Percentiles rank a stretch among this genome's conserved stretches.
These are phyloP conservation scores for Circinella umbellata DNA, from an alignment of 371 early-diverging fungal species.

Conservation along the genomic window DNA sequence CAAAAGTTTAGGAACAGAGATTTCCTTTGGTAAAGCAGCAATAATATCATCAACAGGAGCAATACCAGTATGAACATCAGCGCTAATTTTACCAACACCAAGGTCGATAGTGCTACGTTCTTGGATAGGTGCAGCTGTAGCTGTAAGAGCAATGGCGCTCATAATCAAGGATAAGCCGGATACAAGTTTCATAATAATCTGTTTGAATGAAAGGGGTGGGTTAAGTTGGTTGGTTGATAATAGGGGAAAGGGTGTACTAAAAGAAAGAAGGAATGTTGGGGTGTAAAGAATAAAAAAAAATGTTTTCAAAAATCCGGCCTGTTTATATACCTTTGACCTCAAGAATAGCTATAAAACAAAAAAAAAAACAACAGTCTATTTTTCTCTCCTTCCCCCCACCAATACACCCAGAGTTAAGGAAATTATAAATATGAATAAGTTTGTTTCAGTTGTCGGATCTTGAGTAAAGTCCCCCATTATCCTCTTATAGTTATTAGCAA, in stretches of 20 bases:
- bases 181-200: slow-evolving; percentile 9
- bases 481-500: not conserved
- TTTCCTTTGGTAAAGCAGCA: slow-evolving; percentile 10
- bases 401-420: too few relatives aligned
- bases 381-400: too few relatives aligned
- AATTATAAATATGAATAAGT: too few relatives aligned
- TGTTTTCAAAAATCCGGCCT: too few relatives aligned
- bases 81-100: slow-evolving; percentile 4
- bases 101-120: slow-evolving; percentile 5
- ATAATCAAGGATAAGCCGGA: slow-evolving; percentile 7
- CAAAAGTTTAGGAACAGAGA: slow-evolving; percentile 10
- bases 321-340: too few relatives aligned
- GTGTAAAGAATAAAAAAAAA: too few relatives aligned
- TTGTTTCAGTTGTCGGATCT: too few relatives aligned
- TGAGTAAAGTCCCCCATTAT: too few relatives aligned
- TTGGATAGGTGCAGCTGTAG: slow-evolving; percentile 7
- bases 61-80: slow-evolving; percentile 1
- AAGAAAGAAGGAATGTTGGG: not conserved
- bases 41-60: slow-evolving; percentile 9
- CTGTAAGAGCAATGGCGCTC: slow-evolving; percentile 4
- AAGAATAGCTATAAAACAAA: too few relatives aligned
- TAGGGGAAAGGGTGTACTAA: not conserved
- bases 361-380: too few relatives aligned
- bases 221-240: not conserved
- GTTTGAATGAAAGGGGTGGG: slow-evolving; percentile 11